Conservation (phyloP, 345 rosid genomes). For the Erucastrum elatum region DNA sequence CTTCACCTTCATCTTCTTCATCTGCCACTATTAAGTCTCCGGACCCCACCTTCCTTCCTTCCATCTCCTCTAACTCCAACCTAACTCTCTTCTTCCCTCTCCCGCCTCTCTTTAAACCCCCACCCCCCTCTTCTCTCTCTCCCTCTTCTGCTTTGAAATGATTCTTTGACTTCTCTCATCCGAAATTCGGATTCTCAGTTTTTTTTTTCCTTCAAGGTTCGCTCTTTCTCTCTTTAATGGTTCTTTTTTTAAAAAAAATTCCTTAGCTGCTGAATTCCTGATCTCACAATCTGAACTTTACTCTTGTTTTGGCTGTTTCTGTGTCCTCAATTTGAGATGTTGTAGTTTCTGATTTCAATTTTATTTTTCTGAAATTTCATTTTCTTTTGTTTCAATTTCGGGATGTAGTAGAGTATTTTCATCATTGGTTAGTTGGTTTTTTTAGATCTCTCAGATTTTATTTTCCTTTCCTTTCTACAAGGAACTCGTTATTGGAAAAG, state of each 20-base stretch:
- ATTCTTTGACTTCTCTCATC: constrained; percentile 22
- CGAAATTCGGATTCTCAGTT: neutral
- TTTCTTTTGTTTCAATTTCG: neutral
- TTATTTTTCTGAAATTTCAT: neutral
- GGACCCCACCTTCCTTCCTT: constrained; percentile 32
- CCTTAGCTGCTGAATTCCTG: constrained; percentile 10
- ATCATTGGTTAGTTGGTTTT: constrained; percentile 1
- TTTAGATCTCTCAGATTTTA: constrained; percentile 35
- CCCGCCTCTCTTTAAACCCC: constrained; percentile 41
- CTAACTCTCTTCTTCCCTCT: constrained; percentile 43
- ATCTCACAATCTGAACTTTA: constrained; percentile 2
- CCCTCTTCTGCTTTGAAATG: constrained; percentile 8
- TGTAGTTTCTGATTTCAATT: neutral
- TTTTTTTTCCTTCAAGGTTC: constrained; percentile 21
- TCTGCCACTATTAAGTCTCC: constrained; percentile 40
- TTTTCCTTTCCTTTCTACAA: neutral
- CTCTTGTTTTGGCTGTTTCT: neutral
- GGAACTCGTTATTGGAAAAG: neutral
- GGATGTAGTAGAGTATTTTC: neutral
- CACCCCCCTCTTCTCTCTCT: constrained; percentile 6
- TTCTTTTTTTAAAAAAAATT: neutral
- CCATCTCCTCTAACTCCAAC: constrained; percentile 57
- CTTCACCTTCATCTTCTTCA: constrained; percentile 27
- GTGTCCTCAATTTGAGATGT: neutral
- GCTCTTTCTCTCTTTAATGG: neutral